These are phyloP conservation scores for Mitragyna speciosa DNA, from an alignment of 257 asterid species.

Conservation along the genomic window DNA sequence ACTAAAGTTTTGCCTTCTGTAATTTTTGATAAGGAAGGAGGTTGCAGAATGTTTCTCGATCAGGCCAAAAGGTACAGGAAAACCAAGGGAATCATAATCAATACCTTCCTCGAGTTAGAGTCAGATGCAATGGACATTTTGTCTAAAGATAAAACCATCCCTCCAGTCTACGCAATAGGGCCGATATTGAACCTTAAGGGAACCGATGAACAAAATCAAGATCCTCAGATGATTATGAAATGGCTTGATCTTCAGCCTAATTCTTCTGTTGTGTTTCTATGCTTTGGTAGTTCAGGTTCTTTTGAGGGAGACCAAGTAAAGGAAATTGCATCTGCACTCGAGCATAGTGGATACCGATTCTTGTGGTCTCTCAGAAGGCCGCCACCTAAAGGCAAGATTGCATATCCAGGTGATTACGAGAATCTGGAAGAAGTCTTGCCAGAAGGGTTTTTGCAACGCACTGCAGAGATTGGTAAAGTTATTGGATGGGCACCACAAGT, in stretches of 20 bases:
- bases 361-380: constrained; percentile 25
- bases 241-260: constrained; percentile 29
- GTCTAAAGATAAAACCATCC: not conserved
- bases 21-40: not conserved
- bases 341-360: constrained; percentile 20
- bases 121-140: constrained; percentile 5
- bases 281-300: constrained; percentile 29
- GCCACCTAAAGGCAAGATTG: not conserved
- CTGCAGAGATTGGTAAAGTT: constrained; percentile 20
- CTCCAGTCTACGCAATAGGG: constrained; percentile 21
- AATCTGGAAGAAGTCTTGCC: constrained; percentile 11
- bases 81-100: constrained; percentile 24
- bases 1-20: constrained; percentile 5
- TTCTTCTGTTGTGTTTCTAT: constrained; percentile 24
- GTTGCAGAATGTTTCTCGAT: no score
- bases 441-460: constrained; percentile 21
- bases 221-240: constrained; percentile 4
- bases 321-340: constrained; percentile 26
- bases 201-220: not conserved
- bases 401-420: constrained; percentile 17
- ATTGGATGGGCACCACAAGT: constrained; percentile 35
- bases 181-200: constrained; percentile 7
- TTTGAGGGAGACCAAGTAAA: constrained; percentile 19
- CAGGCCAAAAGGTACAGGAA: not conserved
- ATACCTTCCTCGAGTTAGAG: constrained; percentile 29